phyloP scores from a whole-genome alignment of 108 stramenopile genomes.

The Skeletonema grethae region DNA sequence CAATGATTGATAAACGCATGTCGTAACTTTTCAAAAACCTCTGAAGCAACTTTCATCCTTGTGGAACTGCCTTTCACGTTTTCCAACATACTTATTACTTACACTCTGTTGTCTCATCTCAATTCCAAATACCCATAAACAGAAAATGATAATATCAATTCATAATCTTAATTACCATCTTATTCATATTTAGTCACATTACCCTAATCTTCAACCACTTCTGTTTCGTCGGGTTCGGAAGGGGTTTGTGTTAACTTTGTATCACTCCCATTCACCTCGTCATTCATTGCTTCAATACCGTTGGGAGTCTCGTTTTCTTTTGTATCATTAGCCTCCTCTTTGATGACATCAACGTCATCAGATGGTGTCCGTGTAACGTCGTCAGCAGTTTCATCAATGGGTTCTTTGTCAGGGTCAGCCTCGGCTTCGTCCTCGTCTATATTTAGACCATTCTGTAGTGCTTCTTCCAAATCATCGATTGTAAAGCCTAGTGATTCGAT shows the following conservation, averaged over 20 bases:
- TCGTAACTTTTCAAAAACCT: neutral
- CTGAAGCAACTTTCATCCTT: slow-evolving; percentile 14
- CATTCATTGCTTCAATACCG: neutral
- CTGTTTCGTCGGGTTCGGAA: neutral
- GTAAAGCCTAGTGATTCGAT: slow-evolving; percentile 35
- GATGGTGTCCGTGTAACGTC: neutral
- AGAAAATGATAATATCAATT: neutral
- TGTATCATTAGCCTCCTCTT: neutral
- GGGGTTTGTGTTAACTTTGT: neutral
- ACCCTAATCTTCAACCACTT: neutral
- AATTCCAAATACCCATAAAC: neutral
- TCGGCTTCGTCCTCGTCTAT: neutral
- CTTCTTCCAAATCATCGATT: slow-evolving; percentile 20
- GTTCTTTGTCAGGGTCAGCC: neutral
- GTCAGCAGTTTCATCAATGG: neutral
- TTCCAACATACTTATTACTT: neutral
- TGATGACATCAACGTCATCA: neutral
- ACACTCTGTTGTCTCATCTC: neutral
- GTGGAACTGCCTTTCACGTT: neutral
- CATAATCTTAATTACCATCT: slow-evolving; percentile 1
- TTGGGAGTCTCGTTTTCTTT: neutral
- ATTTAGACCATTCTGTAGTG: slow-evolving; percentile 1
- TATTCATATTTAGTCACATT: neutral
- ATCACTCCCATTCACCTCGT: neutral
- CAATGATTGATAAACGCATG: neutral